A percentile compares a stretch with the other conserved stretches of the same genome.
These are phyloP conservation scores for Pelagomonas calceolata DNA, from an alignment of 108 stramenopile species.

Conservation along the genomic window DNA sequence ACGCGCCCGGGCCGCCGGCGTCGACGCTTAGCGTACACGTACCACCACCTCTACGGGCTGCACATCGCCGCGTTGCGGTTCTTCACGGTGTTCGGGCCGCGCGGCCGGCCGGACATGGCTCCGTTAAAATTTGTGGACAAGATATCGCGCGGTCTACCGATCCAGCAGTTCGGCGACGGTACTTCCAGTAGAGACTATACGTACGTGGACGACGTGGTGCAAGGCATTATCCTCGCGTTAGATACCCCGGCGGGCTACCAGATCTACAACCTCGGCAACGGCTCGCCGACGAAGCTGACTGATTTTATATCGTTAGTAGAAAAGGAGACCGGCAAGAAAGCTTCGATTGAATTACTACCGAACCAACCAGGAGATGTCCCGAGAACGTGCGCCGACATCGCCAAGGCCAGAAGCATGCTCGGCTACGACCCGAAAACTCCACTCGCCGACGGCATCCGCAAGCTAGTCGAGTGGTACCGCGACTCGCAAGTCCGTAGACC, in stretches of 20 bases:
- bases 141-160: constrained; percentile 71
- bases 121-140: constrained; percentile 95
- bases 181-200: constrained; percentile 75
- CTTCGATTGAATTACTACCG: constrained; percentile 71
- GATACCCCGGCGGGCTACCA: constrained; percentile 84
- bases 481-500: too few species aligned
- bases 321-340: constrained; percentile 67
- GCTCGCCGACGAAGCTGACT: constrained; percentile 67
- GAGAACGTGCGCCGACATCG: constrained; percentile 88
- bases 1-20: too few species aligned
- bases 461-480: constrained; percentile 82
- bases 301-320: constrained; percentile 87
- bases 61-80: constrained; percentile 77
- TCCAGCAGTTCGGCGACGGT: constrained; percentile 92
- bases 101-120: constrained; percentile 92
- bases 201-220: constrained; percentile 81
- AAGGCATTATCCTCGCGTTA: constrained; percentile 82
- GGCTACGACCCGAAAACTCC: constrained; percentile 77
- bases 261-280: constrained; percentile 93
- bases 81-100: constrained; percentile 94
- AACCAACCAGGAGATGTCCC: constrained; percentile 98
- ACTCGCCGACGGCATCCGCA: constrained; percentile 86
- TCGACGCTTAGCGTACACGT: constrained; percentile 91
- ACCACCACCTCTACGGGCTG: constrained; percentile 84
- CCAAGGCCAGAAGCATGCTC: constrained; percentile 68